These are phyloP conservation scores for Claviceps africana DNA, from an alignment of 2,329 filamentous ascomycete genomes.

Conservation along the genomic window DNA sequence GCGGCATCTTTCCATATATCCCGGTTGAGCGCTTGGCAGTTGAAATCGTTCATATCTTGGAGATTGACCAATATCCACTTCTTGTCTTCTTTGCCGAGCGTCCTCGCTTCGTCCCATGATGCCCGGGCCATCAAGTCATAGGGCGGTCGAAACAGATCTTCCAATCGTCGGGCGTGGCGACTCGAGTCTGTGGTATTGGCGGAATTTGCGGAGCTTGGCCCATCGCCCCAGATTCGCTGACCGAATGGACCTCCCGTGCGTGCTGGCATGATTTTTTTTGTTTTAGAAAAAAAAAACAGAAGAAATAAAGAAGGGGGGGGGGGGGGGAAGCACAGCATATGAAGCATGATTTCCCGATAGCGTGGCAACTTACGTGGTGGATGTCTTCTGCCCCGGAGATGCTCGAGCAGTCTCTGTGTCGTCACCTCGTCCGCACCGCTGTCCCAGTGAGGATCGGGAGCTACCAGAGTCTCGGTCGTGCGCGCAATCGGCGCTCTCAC, in stretches of 20 bases:
- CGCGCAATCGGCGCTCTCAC: slow-evolving; percentile 83
- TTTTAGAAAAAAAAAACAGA: neutral
- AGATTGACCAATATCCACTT: slow-evolving; percentile 96
- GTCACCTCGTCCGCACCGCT: slow-evolving; percentile 31
- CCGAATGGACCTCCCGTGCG: slow-evolving; percentile 22
- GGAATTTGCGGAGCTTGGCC: slow-evolving; percentile 9
- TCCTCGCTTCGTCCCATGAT: slow-evolving; percentile 71
- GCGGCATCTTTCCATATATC: slow-evolving; percentile 88
- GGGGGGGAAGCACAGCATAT: too few relatives aligned
- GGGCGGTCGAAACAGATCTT: slow-evolving; percentile 83
- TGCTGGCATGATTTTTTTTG: neutral
- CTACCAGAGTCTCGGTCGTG: slow-evolving; percentile 83
- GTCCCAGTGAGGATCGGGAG: slow-evolving; percentile 40
- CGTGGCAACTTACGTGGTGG: slow-evolving; percentile 16
- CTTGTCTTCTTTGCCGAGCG: slow-evolving; percentile 71
- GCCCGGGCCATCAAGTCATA: slow-evolving; percentile 75
- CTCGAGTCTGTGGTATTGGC: slow-evolving; percentile 30
- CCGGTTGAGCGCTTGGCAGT: slow-evolving; percentile 84
- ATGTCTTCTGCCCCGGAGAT: slow-evolving; percentile 38
- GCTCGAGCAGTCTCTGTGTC: slow-evolving; percentile 49
- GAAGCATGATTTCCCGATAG: too few relatives aligned
- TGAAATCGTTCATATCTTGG: slow-evolving; percentile 84
- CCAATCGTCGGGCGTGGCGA: slow-evolving; percentile 62
- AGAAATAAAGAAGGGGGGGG: too few relatives aligned
- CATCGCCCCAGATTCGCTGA: slow-evolving; percentile 25